These are phyloP conservation scores for Zanthoxylum bungeanum DNA, from an alignment of 345 rosid genomes.

Conservation along the genomic window DNA sequence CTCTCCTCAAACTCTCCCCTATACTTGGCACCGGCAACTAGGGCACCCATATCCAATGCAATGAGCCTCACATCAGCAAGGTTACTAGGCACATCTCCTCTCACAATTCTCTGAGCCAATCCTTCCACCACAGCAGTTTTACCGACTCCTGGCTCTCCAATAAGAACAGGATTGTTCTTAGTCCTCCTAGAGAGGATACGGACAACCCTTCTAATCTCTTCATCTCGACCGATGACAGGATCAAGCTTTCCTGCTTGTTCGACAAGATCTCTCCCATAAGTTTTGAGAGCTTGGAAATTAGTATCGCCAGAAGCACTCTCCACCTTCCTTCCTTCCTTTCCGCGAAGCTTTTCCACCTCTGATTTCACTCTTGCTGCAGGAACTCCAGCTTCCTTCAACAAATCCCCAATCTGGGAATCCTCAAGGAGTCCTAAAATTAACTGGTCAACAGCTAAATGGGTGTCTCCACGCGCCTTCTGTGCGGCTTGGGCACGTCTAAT, in stretches of 20 bases:
- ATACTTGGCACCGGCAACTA: conserved; percentile 83
- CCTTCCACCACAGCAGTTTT: conserved; percentile 98
- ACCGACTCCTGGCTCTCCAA: conserved; percentile 95
- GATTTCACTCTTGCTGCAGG: conserved; percentile 49
- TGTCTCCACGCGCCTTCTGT: conserved; percentile 60
- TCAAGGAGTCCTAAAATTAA: conserved; percentile 73
- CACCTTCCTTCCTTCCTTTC: conserved; percentile 83
- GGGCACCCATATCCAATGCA: conserved; percentile 86
- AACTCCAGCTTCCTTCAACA: conserved; percentile 71
- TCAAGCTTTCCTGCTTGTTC: conserved; percentile 94
- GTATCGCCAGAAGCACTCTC: conserved; percentile 88
- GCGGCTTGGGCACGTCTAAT: conserved; percentile 74
- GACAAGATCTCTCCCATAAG: conserved; percentile 87
- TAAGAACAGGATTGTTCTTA: conserved; percentile 89
- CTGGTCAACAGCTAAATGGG: conserved; percentile 81
- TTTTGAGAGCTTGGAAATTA: conserved; percentile 76
- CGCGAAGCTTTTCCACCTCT: conserved; percentile 82
- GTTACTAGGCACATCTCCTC: conserved; percentile 87
- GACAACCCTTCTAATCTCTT: conserved; percentile 78
- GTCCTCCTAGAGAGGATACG: conserved; percentile 87
- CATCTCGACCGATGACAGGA: conserved; percentile 89
- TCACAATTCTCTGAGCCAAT: conserved; percentile 82
- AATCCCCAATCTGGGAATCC: conserved; percentile 75
- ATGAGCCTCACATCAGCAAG: conserved; percentile 81
- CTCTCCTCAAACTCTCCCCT: conserved; percentile 91